A percentile compares a stretch with the other conserved stretches of the same genome.
Evolutionary conservation across 805 yeast genomes (phyloP).

Genomic region (Myxozyma neotropica): DNA sequence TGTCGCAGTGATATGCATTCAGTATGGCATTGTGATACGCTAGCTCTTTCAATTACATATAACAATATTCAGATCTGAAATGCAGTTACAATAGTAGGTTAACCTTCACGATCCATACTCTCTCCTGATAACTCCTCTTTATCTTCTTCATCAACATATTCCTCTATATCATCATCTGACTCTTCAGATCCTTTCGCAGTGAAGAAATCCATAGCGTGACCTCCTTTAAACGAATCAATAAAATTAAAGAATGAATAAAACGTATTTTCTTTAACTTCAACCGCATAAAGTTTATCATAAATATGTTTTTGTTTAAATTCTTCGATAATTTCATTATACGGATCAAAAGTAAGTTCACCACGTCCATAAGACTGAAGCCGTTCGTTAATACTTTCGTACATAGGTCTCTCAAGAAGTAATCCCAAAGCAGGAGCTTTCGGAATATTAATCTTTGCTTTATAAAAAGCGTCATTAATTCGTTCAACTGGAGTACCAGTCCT

Average conservation of each 20-base stretch:
- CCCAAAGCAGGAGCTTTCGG: slow-evolving; percentile 99
- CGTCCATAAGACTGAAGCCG: slow-evolving; percentile 74
- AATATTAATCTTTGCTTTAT: slow-evolving; percentile 72
- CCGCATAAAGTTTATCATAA: slow-evolving; percentile 88
- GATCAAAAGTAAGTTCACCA: slow-evolving; percentile 68
- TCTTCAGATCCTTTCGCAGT: slow-evolving; percentile 39
- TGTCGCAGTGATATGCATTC: too few species aligned
- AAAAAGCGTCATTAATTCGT: slow-evolving; percentile 77
- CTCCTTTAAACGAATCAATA: slow-evolving; percentile 64
- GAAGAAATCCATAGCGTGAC: slow-evolving; percentile 62
- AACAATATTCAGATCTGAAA: too few species aligned
- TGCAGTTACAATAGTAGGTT: slow-evolving; percentile 8
- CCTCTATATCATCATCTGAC: not conserved
- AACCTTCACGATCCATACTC: slow-evolving; percentile 42
- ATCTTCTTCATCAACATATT: slow-evolving; percentile 38
- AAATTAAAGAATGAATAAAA: slow-evolving; percentile 83
- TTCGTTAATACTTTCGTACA: slow-evolving; percentile 79
- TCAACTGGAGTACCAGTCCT: slow-evolving; percentile 82
- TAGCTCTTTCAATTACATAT: too few species aligned
- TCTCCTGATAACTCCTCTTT: slow-evolving; percentile 44
- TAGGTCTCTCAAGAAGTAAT: slow-evolving; percentile 84
- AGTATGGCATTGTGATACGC: too few species aligned
- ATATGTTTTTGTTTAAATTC: slow-evolving; percentile 84
- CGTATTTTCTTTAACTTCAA: slow-evolving; percentile 83
- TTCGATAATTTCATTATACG: slow-evolving; percentile 70